These are phyloP conservation scores for Biscogniauxia marginata DNA, from an alignment of 2,329 filamentous ascomycete genomes.

Conservation along the genomic window DNA sequence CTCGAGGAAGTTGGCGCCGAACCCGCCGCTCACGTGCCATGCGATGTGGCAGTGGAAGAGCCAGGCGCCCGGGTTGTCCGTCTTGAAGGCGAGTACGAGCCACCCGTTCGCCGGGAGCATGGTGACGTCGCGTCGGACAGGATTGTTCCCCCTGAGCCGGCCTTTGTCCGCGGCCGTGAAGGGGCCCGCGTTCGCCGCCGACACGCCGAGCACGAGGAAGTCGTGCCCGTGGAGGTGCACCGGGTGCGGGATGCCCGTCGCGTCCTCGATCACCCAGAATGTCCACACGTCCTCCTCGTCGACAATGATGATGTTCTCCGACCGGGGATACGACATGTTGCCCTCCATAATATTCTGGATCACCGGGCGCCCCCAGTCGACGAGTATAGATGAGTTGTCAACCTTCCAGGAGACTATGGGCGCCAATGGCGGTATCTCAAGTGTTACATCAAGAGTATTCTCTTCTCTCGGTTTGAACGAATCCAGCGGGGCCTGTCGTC, in stretches of 20 bases:
- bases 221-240: constrained; percentile 37
- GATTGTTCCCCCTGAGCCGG: constrained; percentile 39
- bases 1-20: constrained; percentile 53
- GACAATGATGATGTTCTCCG: constrained; percentile 23
- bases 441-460: constrained; percentile 17
- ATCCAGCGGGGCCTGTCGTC: constrained; percentile 14
- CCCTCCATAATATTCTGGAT: constrained; percentile 30
- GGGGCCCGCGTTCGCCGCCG: constrained; percentile 9
- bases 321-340: constrained; percentile 25
- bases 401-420: constrained; percentile 20
- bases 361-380: constrained; percentile 35
- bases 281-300: constrained; percentile 23
- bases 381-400: constrained; percentile 23
- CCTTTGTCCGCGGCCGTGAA: constrained; percentile 26
- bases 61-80: constrained; percentile 51
- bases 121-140: constrained; percentile 46
- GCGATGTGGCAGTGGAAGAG: constrained; percentile 49
- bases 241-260: constrained; percentile 22
- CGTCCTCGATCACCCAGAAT: constrained; percentile 33
- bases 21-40: constrained; percentile 48
- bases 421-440: neutral
- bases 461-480: constrained; percentile 7
- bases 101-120: constrained; percentile 43
- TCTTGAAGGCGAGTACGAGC: constrained; percentile 46
- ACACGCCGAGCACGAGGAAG: constrained; percentile 32